Evolutionary conservation across 1,284 basidiomycete species (phyloP), one percentile per base, ranked within the genome.

Genomic region (Leucoagaricus sp.): DNA sequence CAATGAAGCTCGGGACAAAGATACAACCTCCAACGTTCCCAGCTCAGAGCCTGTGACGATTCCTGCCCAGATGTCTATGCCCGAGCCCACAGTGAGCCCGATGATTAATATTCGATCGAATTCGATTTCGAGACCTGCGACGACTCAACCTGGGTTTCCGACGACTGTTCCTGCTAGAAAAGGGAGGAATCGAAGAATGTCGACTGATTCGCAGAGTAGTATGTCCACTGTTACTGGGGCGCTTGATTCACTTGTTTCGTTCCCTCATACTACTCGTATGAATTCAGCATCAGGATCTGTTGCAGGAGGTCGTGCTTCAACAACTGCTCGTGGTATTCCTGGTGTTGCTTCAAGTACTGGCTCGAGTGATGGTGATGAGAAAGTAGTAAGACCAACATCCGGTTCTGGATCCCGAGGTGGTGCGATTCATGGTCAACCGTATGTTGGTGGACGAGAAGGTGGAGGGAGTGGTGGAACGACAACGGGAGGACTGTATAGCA

Each of bases 171-270:
- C 55, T n/a, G 55, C 23, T 3, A 49, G 55, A 7, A 17, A 28
- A 15, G 47, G 6, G 8, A 26, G 45, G 17, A 29, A 44, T 17
- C 31, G 55, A 8, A 41, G 49, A 4, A 4, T 28, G 4, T 51
- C 55, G 4, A 50, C 51, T n/a, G 55, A 57, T 19, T 51, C 48
- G 0, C 49, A 51, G 29, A 46, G 42, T 3, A 21, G 33, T 6
- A 17, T 28, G 3, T 57, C 55, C 1, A 57, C 48, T 19, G 26
- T 51, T 4, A 26, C 55, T 4, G 55, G 54, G 4, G 28, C 41
- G 26, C 34, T 49, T 4, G 29, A 47, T 8, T 45, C 42, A 13
- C 33, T 57, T 1, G 34, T 57, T 7, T 46, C 49, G 7, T 57
- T 57, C 42, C 41, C 55, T 1, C 33, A 38, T 41, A 34, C 25